A percentile compares a stretch with the other conserved stretches of the same genome.
These are phyloP conservation scores for Aspergillus viridinutans DNA, from an alignment of 2,329 filamentous ascomycete species.

Conservation along the genomic window DNA sequence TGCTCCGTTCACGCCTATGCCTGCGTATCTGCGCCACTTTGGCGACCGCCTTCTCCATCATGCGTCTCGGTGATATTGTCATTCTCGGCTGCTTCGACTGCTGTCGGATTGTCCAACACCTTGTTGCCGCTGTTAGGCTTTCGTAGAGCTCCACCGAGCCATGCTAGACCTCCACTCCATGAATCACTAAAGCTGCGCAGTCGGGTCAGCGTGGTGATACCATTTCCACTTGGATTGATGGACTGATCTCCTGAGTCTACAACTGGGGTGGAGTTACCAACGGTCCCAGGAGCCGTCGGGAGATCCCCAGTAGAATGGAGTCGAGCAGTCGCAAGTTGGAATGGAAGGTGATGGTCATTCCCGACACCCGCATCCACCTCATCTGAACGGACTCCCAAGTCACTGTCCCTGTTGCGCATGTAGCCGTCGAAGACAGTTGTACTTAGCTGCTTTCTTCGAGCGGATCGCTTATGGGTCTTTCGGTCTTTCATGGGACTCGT, in stretches of 20 bases:
- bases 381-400: slow-evolving; percentile 13
- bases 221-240: slow-evolving; percentile 10
- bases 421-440: slow-evolving; percentile 19
- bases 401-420: slow-evolving; percentile 16
- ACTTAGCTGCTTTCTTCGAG: slow-evolving; percentile 27
- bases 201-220: slow-evolving; percentile 18
- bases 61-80: slow-evolving; percentile 1
- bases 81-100: neutral
- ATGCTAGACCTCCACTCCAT: slow-evolving; percentile 32
- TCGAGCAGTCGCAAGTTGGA: slow-evolving; percentile 21
- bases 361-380: slow-evolving; percentile 15
- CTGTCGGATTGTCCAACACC: neutral
- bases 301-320: slow-evolving; percentile 25
- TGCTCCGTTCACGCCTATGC: neutral
- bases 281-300: slow-evolving; percentile 14
- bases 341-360: slow-evolving; percentile 14
- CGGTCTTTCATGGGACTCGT: slow-evolving; percentile 37
- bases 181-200: slow-evolving; percentile 38
- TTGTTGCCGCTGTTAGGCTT: slow-evolving; percentile 8
- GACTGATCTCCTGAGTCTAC: slow-evolving; percentile 14
- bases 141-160: slow-evolving; percentile 32
- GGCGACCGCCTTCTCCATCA: neutral
- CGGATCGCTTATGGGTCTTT: slow-evolving; percentile 19
- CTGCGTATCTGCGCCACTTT: slow-evolving; percentile 3
- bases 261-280: slow-evolving; percentile 20